These are phyloP conservation scores for Xylariaceae sp. DNA, from an alignment of 2,329 filamentous ascomycete genomes.

Conservation along the genomic window DNA sequence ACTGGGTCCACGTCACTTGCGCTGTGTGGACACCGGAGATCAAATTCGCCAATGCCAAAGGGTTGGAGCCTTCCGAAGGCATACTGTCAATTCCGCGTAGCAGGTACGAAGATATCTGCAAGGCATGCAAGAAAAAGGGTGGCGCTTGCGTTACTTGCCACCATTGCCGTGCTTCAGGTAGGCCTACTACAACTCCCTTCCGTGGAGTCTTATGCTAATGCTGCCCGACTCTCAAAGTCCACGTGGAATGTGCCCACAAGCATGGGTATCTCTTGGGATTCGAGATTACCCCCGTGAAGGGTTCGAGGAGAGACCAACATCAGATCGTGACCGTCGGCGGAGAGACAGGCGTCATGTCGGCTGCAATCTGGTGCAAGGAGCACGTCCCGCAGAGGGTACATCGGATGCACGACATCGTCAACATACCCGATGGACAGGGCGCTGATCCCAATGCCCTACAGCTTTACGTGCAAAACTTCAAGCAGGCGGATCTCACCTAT, in stretches of 20 bases:
- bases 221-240: too few relatives aligned
- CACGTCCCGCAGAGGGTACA: slow-evolving; percentile 74
- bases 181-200: slow-evolving; percentile 13
- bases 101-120: slow-evolving; percentile 72
- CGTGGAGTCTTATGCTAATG: slow-evolving; percentile 14
- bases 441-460: slow-evolving; percentile 61
- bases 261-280: slow-evolving; percentile 80
- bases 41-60: slow-evolving; percentile 79
- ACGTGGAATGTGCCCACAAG: slow-evolving; percentile 85
- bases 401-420: slow-evolving; percentile 67
- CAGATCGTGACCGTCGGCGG: slow-evolving; percentile 73
- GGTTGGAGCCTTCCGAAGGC: slow-evolving; percentile 80
- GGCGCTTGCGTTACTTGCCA: slow-evolving; percentile 83
- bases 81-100: slow-evolving; percentile 71
- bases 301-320: slow-evolving; percentile 73
- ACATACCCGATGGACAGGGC: slow-evolving; percentile 34
- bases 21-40: slow-evolving; percentile 88
- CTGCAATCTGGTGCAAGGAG: slow-evolving; percentile 85
- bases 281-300: slow-evolving; percentile 83
- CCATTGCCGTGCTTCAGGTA: slow-evolving; percentile 54
- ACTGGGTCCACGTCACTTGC: slow-evolving; percentile 95
- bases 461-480: slow-evolving; percentile 80
- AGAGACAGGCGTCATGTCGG: slow-evolving; percentile 76
- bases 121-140: slow-evolving; percentile 65
- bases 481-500: slow-evolving; percentile 84